Evolutionary conservation across 1,139 yeast species (phyloP), one percentile per base, ranked within the genome.

Genomic region (Candida pseudoviswanathii): DNA sequence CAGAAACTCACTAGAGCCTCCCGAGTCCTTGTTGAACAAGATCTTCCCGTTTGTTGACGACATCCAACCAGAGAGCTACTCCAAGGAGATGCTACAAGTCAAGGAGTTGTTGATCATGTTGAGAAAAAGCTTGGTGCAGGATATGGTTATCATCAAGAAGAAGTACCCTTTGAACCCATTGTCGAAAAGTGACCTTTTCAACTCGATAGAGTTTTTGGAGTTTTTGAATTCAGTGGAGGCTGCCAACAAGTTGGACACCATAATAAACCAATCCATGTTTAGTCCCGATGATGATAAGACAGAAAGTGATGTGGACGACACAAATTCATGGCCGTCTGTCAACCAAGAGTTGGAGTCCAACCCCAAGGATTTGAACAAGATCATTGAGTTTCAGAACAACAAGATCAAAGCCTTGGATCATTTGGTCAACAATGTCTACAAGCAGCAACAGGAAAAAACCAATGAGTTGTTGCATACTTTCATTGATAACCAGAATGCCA

Each of bases 111-210:
- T 70, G 30, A 44, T 49, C 2, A 52, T 57, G 53, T 57, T 71
- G 30, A 55, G 75, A 46, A 55, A 62, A 36, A 57, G 61, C 33
- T 54, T 71, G 34, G 58, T 67, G 31, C 76, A 71, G 55, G 76
- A 71, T 51, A 70, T 71, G 75, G 68, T 65, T 3, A 48, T 66
- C 1, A 49, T 71, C 2, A 60, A 59, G 45, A 53, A 51, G 33
- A 49, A 53, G 34, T 67, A 63, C 51, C 74, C 75, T 3, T 47
- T 56, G 5, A 66, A 63, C 50, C 63, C 67, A 4, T 53, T 70
- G 10, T 60, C 63, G 24, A 53, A 54, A 32, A 71, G 70, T 49
- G 67, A 68, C 4, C 55, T 69, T 4, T 71, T 71, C 54, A 64
- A 58, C 43, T 54, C 61, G 10, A 52, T 54, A 2, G 45, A 56